These are phyloP conservation scores for Hemileccinum impolitum DNA, from an alignment of 768 basidiomycete genomes.

Conservation along the genomic window DNA sequence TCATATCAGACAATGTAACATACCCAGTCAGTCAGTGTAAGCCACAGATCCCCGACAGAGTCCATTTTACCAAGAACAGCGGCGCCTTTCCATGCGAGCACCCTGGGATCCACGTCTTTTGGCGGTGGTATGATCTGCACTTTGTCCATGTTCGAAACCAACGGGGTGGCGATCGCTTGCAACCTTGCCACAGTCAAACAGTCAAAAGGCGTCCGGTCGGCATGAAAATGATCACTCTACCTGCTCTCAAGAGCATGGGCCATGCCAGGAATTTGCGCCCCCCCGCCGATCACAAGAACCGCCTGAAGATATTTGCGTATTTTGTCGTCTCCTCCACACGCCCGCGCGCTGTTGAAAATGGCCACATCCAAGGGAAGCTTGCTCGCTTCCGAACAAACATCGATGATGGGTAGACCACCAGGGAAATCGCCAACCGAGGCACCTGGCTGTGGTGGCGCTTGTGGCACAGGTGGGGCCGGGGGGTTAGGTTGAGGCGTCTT, in stretches of 20 bases:
- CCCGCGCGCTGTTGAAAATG: conserved; percentile 88
- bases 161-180: conserved; percentile 79
- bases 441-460: conserved; percentile 13
- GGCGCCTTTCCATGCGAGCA: conserved; percentile 94
- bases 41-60: conserved; percentile 84
- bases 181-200: conserved; percentile 34
- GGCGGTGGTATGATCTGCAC: conserved; percentile 93
- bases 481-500: conserved; percentile 30
- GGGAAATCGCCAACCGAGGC: conserved; percentile 32
- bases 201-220: conserved; percentile 5
- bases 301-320: conserved; percentile 86
- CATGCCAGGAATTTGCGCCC: conserved; percentile 77
- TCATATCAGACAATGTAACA: conserved; percentile 19
- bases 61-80: conserved; percentile 92
- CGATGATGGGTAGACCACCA: conserved; percentile 62
- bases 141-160: conserved; percentile 82
- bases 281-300: conserved; percentile 85
- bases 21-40: conserved; percentile 86
- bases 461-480: conserved; percentile 21
- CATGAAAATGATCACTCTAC: conserved; percentile 33
- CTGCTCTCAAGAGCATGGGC: conserved; percentile 85
- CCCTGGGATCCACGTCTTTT: conserved; percentile 85
- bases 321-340: conserved; percentile 84
- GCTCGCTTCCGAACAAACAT: conserved; percentile 80
- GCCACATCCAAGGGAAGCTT: conserved; percentile 91